A percentile compares a stretch with the other conserved stretches of the same genome.
Conservation (phyloP, 208 protist species). For the Crithidia thermophila region DNA sequence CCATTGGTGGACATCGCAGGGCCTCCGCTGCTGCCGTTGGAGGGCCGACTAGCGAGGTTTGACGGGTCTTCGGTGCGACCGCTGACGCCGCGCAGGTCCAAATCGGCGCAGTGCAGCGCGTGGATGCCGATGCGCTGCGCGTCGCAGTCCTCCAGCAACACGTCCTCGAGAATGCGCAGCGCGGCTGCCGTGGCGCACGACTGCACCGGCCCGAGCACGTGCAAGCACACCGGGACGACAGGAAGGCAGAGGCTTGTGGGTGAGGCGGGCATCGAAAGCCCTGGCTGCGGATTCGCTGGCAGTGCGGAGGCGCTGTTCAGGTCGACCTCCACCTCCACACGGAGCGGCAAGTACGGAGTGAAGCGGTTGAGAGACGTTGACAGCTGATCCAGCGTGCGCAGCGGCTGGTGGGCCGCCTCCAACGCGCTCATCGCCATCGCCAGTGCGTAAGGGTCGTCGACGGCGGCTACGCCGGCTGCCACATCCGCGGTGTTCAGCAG, state of each 20-base stretch:
- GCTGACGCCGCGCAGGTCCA: slow-evolving; percentile 25
- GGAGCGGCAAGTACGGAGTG: slow-evolving; percentile 46
- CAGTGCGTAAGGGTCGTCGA: slow-evolving; percentile 4
- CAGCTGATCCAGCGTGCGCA: slow-evolving; percentile 48
- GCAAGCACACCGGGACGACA: slow-evolving; percentile 26
- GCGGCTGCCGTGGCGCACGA: slow-evolving; percentile 31
- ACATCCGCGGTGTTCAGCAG: background rate
- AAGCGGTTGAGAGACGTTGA: slow-evolving; percentile 32
- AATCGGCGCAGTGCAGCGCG: slow-evolving; percentile 54
- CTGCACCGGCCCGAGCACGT: slow-evolving; percentile 57
- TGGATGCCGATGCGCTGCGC: slow-evolving; percentile 23
- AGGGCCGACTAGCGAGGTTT: background rate
- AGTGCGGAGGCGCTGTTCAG: slow-evolving; percentile 19
- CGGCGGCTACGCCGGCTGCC: background rate
- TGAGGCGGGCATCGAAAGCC: background rate
- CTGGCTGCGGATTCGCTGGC: background rate
- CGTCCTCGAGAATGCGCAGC: slow-evolving; percentile 58
- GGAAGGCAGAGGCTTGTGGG: background rate
- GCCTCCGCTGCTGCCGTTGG: background rate
- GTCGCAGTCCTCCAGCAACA: slow-evolving; percentile 77
- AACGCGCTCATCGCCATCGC: slow-evolving; percentile 25
- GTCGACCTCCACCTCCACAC: slow-evolving; percentile 48
- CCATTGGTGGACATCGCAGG: background rate
- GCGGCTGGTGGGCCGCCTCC: slow-evolving; percentile 31
- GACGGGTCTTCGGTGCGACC: background rate